Base-by-base conservation (phyloP, 2,329 filamentous ascomycete species). In the Berkeleyomyces rouxiae region DNA sequence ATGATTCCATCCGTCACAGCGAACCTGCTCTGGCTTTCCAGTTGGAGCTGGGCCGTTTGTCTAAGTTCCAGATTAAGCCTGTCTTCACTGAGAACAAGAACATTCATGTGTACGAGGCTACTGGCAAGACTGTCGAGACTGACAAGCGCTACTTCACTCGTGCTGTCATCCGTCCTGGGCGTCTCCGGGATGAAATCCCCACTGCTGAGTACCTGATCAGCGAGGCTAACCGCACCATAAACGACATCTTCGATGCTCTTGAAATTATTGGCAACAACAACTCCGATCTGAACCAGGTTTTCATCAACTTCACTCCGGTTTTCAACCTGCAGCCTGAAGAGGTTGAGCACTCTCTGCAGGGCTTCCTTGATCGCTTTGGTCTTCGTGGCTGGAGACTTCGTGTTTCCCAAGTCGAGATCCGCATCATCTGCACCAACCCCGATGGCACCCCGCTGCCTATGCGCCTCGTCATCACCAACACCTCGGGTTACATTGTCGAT, bases 211-310 rank as follows among this genome's bases (percentile, higher is more conserved):
- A 99, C 76, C 83, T 99, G 72, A 95, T 96, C 69, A 96, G 91
- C 0, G 93, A 99, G 78, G 91, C 92, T 46, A 92, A 99, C 71
- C 86, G 93, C 67, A 81, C 97, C 69, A 91, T 99, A 82, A 97
- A 90, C 72, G 93, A 99, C 72, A 97, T 99, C 70, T 84, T 97
- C 61, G 93, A 99, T 72, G 93, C 93, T 53, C 80, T 99, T 64
- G 93, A 99, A 80, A 96, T 99, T 69, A 95, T 96, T 71, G 93
- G 93, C 71, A 96, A 96, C 81, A 97, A 96, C 79, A 95, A 95
- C 78, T 96, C 93, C 60, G 93, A 99, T 79, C 82, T 99, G 72
- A 99, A 99, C 80, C 93, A 99, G 78, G 93, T 99, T 81, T 99
- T 99, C 79, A 93, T 99, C 81, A 97, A 99, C 82, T 99, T 99